Evolutionary conservation across 75 land plant genomes (phyloP), one percentile per base, ranked within the genome.

Genomic region (Chamaecyparis obtusa): DNA sequence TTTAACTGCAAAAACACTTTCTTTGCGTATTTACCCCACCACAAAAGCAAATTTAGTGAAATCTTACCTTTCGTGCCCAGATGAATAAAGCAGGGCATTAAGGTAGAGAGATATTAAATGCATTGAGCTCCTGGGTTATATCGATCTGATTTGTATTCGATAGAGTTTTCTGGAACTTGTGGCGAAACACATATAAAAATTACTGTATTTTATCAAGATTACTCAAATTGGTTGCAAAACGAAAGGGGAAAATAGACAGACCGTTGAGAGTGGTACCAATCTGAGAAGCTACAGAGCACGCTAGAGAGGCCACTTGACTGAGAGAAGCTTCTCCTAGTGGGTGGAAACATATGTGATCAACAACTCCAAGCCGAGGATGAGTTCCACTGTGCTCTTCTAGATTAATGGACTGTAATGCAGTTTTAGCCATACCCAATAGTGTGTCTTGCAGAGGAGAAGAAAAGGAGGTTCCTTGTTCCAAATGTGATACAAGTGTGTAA

Each of bases 291-390:
- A 94, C 85, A n/a, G 88, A 51, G 35, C 87, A 92, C 39, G 97
- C 97, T 54, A 95, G 86, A 83, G 91, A 60, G 27, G 96, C 96
- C 0, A 92, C 96, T 24, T 93, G 91, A 13, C 87, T 89, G 51
- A 97, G 43, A 0, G 92, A 88, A 39, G 95, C 91, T 1, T 86
- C 87, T 24, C 92, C 96, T 21, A 97, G 86, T 3, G 99, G 98
- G 84, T 95, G 96, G 85, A 94, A 92, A 74, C 92, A 91, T 41
- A 97, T 90, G 85, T 97, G 94, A 86, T 97, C 99, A 1, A 96
- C 96, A 32, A 94, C 98, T 32, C 99, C 99, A 14, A 97, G 88
- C 14, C 99, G 89, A 5, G 99, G 99, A 88, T 97, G 99, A 13
- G 95, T 85, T 1, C 99, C 99, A 11, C 87, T 89, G 86, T 97